Base-by-base conservation (phyloP, 768 basidiomycete genomes). In the Melanogaster broomeanus region DNA sequence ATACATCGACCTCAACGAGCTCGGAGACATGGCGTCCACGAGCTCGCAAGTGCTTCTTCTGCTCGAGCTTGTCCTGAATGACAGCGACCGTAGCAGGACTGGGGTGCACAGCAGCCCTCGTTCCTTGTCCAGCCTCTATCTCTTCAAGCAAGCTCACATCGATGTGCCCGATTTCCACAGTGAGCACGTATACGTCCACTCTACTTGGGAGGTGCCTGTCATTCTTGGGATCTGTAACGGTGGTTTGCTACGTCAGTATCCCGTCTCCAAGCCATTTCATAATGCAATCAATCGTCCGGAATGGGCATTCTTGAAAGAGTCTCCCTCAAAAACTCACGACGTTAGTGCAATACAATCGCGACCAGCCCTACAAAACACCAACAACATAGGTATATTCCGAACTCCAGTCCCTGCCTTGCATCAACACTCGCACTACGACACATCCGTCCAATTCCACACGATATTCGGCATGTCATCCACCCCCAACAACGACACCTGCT, bases 121-220 rank as follows among this genome's bases (percentile, higher is more conserved):
- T 45, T 64, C 66, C 60, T 3, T 28, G 12, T 67, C 69, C 12
- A 51, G 65, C 47, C 67, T 61, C 46, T 58, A 64, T 31, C 59
- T 68, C 78, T 44, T 86, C 80, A 10, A 99, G 75, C 0, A 90
- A 82, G 19, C 74, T 74, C 11, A 80, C 90, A 56, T 96, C 83
- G 54, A 99, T 93, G 62, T 99, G 97, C 71, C 98, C 96, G 30
- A 98, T 98, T 75, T 99, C 96, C 45, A 96, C 85, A 0, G 96
- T 98, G 43, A 98, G 74, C 31, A 98, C 74, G n/a, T n/a, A n/a
- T n/a, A n/a, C n/a, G 61, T 98, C 89, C 27, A 89, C 94, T 64
- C 84, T 84, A 11, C n/a, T 55, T 0, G 94, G 92, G 34, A 99
- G 81, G 56, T 89, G 79, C 38, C 76, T 78, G 59, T 98, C 95